Conservation (phyloP, 805 yeast species). For the Pichia exigua region DNA sequence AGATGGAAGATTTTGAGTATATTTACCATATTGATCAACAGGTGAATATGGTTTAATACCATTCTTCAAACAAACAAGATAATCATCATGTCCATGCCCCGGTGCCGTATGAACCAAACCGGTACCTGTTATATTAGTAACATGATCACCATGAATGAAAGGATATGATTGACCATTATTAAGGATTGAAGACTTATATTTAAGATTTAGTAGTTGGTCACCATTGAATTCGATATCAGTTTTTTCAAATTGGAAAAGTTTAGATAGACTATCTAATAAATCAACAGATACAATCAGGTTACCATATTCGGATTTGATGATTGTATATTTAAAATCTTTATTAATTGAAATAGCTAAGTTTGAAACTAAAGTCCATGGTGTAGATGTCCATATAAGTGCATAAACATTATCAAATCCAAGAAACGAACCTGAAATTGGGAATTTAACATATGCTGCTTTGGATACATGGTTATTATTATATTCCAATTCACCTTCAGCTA, state of each 20-base stretch:
- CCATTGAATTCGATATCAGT: conserved; percentile 34
- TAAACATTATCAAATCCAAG: conserved; percentile 11
- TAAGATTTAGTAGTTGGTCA: conserved; percentile 28
- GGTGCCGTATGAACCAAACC: conserved; percentile 97
- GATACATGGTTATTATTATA: conserved; percentile 68
- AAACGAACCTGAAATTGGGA: conserved; percentile 37
- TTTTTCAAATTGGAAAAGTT: conserved; percentile 12
- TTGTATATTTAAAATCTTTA: conserved; percentile 47
- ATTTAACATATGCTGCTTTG: conserved; percentile 59
- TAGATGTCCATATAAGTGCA: conserved; percentile 88
- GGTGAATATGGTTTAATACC: conserved; percentile 62
- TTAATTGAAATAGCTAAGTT: conserved; percentile 78
- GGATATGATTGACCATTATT: conserved; percentile 38
- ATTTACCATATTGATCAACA: conserved; percentile 70
- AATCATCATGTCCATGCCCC: conserved; percentile 96
- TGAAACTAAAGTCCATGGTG: conserved; percentile 95
- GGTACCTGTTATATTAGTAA: conserved; percentile 75
- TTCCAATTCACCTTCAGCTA: conserved; percentile 95
- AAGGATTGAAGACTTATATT: conserved; percentile 51
- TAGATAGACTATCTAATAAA: conserved; percentile 27
- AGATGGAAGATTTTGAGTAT: conserved; percentile 42
- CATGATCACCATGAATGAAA: conserved; percentile 72
- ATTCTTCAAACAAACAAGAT: conserved; percentile 53
- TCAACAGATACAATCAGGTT: conserved; percentile 49
- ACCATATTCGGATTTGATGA: conserved; percentile 35